A percentile compares a stretch with the other conserved stretches of the same genome.
Conservation (phyloP, 75 land plant genomes). For the Sequoiadendron giganteum region DNA sequence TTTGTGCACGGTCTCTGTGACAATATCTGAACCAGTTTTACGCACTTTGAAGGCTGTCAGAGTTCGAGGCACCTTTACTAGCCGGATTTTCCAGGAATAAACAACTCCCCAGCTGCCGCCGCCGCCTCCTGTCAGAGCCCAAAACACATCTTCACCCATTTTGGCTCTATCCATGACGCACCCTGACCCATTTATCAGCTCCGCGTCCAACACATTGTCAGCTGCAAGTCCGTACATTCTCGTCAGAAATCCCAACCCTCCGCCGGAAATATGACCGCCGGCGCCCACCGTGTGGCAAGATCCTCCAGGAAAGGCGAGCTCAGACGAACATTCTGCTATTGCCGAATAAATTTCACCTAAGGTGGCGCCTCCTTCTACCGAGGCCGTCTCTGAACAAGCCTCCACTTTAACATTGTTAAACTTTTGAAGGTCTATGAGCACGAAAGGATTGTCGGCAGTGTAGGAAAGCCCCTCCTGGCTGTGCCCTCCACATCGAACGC, state of each 20-base stretch:
- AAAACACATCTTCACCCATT: conserved; percentile 10
- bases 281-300: background rate
- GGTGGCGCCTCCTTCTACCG: conserved; percentile 34
- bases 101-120: conserved; percentile 39
- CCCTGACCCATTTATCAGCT: no score
- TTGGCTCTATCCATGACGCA: no score
- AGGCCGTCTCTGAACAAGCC: conserved; percentile 12
- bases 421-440: conserved; percentile 21
- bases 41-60: conserved; percentile 13
- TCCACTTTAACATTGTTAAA: conserved; percentile 18
- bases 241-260: no score
- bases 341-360: conserved; percentile 24
- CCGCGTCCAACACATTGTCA: no score
- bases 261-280: no score
- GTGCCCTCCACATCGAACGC: conserved; percentile 39
- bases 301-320: background rate
- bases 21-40: conserved; percentile 8
- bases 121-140: conserved; percentile 38
- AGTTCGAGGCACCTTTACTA: conserved; percentile 14
- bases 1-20: conserved; percentile 14
- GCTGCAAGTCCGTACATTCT: no score
- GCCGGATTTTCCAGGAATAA: conserved; percentile 25
- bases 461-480: conserved; percentile 35
- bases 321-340: background rate
- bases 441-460: conserved; percentile 21